Conservation (phyloP, 2,329 filamentous ascomycete genomes). For the Colletotrichum paranaense region DNA sequence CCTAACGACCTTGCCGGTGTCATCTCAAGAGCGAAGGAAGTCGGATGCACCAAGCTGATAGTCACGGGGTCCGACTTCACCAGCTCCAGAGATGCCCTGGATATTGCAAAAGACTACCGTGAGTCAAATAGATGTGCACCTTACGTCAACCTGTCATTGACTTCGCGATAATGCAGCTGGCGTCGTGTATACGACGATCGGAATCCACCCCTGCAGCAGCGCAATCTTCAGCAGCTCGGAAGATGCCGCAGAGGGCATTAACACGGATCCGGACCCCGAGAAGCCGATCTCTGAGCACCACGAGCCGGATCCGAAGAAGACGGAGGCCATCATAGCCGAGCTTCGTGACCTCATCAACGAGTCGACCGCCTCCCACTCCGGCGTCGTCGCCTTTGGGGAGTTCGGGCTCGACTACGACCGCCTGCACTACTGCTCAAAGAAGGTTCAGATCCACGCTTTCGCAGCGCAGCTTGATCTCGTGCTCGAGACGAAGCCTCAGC, state of each 20-base stretch:
- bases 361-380: conserved; percentile 58
- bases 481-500: conserved; percentile 72
- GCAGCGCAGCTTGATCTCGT: conserved; percentile 84
- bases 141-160: conserved; percentile 17
- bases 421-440: conserved; percentile 82
- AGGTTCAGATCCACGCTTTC: conserved; percentile 87
- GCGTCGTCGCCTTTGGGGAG: conserved; percentile 88
- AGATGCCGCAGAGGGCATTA: conserved; percentile 56
- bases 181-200: conserved; percentile 88
- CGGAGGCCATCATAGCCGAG: conserved; percentile 62
- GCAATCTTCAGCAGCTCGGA: conserved; percentile 76
- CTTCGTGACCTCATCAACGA: conserved; percentile 74
- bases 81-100: conserved; percentile 80
- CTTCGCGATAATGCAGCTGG: conserved; percentile 64
- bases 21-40: conserved; percentile 79
- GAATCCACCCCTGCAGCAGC: conserved; percentile 92
- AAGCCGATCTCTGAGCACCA: conserved; percentile 62
- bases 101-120: conserved; percentile 81
- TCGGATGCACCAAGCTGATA: conserved; percentile 90
- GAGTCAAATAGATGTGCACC: conserved; percentile 46
- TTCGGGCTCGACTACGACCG: conserved; percentile 97
- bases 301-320: conserved; percentile 56
- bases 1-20: conserved; percentile 81
- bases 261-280: conserved; percentile 63
- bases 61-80: conserved; percentile 89